Conservation (phyloP, 495 filamentous ascomycete species). For the Neurospora tetrasperma region DNA sequence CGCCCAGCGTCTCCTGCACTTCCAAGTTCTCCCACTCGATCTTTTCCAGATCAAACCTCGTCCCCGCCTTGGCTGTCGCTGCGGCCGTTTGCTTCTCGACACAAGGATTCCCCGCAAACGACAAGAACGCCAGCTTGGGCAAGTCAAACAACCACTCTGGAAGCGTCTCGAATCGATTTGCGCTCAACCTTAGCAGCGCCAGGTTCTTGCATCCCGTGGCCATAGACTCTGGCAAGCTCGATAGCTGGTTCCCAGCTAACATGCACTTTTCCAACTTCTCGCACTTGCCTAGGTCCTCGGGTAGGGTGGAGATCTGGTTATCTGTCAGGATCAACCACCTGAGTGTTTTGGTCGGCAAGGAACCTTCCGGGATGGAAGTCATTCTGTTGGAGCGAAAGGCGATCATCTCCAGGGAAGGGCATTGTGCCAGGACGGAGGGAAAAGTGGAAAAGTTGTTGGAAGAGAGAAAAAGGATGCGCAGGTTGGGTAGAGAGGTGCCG, state of each 20-base stretch:
- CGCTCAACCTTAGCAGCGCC: slow-evolving; percentile 28
- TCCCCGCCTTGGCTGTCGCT: slow-evolving; percentile 8
- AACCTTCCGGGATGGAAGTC: slow-evolving; percentile 28
- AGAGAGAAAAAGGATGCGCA: slow-evolving; percentile 35
- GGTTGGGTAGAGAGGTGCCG: slow-evolving; percentile 25
- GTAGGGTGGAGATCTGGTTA: slow-evolving; percentile 28
- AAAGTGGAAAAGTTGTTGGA: slow-evolving; percentile 36
- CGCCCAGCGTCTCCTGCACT: slow-evolving; percentile 23
- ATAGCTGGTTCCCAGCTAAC: slow-evolving; percentile 32
- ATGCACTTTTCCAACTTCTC: slow-evolving; percentile 32
- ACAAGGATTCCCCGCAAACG: slow-evolving; percentile 38
- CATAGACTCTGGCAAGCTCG: slow-evolving; percentile 28
- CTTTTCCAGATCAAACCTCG: slow-evolving; percentile 17
- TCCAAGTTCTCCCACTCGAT: slow-evolving; percentile 30
- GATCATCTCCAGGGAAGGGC: slow-evolving; percentile 34
- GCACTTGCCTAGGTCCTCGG: slow-evolving; percentile 30
- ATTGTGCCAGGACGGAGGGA: slow-evolving; percentile 28
- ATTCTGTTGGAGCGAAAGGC: slow-evolving; percentile 38
- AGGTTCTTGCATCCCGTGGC: slow-evolving; percentile 28
- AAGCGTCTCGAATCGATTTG: slow-evolving; percentile 27
- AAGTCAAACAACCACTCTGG: slow-evolving; percentile 32
- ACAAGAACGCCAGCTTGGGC: slow-evolving; percentile 34
- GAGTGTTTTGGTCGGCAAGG: slow-evolving; percentile 26
- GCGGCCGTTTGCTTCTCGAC: slow-evolving; percentile 6
- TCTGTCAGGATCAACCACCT: slow-evolving; percentile 37